These are phyloP conservation scores for Blastobotrys capitulatus DNA, from an alignment of 1,139 yeast species.

Conservation along the genomic window DNA sequence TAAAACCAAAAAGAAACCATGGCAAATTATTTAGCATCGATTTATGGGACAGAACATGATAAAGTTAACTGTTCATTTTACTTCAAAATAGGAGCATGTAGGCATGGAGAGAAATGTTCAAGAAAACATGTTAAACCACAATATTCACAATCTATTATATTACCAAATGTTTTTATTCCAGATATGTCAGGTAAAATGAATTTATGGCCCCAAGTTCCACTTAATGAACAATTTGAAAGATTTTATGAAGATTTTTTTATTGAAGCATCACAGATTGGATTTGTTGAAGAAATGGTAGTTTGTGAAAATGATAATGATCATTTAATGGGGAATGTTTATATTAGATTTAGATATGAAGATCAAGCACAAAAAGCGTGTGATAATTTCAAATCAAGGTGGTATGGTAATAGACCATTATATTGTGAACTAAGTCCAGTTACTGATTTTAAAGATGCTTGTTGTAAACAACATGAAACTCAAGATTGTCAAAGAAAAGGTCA, in stretches of 20 bases:
- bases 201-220: conserved; percentile 37
- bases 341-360: conserved; percentile 48
- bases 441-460: conserved; percentile 66
- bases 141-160: conserved; percentile 59
- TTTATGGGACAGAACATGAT: conserved; percentile 41
- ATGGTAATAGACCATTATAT: conserved; percentile 69
- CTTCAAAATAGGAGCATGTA: conserved; percentile 83
- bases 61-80: conserved; percentile 53
- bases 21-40: conserved; percentile 36
- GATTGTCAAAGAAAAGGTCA: conserved; percentile 71
- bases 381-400: conserved; percentile 75
- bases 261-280: conserved; percentile 58
- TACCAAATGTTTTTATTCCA: conserved; percentile 66
- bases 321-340: conserved; percentile 79
- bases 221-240: conserved; percentile 50
- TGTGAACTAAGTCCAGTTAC: conserved; percentile 77
- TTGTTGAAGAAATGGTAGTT: conserved; percentile 59
- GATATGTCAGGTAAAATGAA: conserved; percentile 27
- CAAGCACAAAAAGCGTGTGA: conserved; percentile 60
- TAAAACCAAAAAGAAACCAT: too few species aligned
- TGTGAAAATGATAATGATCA: conserved; percentile 83
- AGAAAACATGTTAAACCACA: conserved; percentile 68
- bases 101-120: conserved; percentile 89
- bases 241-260: conserved; percentile 71
- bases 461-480: conserved; percentile 60